Evolutionary conservation across 495 filamentous ascomycete genomes (phyloP), one percentile per base, ranked within the genome.

Genomic region (Trichoderma asperelloides): DNA sequence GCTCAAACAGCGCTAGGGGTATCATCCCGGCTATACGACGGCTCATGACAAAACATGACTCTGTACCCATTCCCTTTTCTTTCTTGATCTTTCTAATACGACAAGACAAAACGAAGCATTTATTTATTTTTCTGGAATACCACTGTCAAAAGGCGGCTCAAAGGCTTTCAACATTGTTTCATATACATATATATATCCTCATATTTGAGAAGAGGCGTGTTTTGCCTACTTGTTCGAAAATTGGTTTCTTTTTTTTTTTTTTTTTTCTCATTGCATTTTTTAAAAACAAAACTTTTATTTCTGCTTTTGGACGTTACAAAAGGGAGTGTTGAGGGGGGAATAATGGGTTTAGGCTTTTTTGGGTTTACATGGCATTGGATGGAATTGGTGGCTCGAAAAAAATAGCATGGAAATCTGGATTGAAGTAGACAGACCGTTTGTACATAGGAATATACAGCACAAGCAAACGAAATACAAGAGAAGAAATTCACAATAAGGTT

Each of bases 11-110:
- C 21, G 55, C 23, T 27, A n/a, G 55, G 55, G 55, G 55, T 27
- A 27, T 16, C 16, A 47, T 60, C 55, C 55, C 55, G 55, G 55
- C 55, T 60, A 60, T 60, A 60, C 55, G 55, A 60, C 55, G 55
- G 55, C 55, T 60, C 15, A 60, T 30, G 55, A 60, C 55, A 60
- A 23, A 37, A 37, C 33, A 37, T 27, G 55, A 30, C 55, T 60
- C 55, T 60, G 27, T 60, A 60, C 55, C 33, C 33, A 37, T 30
- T 60, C 55, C 6, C 15, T 60, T 28, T 60, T 21, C 11, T 60
- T 16, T 60, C 23, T 55, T 55, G 8, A 55, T 55, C 49, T 23
- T 55, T 55, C 21, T 23, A 4, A 37, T 37, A 37, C n/a, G 18
- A 11, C 49, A n/a, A 55, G 8, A 18, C 41, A 2, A 45, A 45